Conservation (phyloP, 2,329 filamentous ascomycete genomes). For the Colletotrichum agaves region DNA sequence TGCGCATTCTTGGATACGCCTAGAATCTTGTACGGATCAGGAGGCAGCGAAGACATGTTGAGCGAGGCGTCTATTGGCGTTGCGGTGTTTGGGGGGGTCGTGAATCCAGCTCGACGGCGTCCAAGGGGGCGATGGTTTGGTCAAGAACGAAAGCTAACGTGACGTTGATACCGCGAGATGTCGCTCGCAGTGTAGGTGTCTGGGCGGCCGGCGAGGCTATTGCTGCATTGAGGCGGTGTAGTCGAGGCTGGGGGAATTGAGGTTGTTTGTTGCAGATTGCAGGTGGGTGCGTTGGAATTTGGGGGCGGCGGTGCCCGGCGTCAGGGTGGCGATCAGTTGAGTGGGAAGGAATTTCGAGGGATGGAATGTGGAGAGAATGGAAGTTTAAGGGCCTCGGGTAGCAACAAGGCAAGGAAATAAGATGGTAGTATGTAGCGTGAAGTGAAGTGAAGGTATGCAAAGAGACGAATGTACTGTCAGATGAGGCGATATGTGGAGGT, state of each 20-base stretch:
- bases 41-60: conserved; percentile 63
- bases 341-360: conserved; percentile 17
- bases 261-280: background rate
- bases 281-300: conserved; percentile 12
- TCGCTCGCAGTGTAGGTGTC: conserved; percentile 28
- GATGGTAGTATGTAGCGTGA: conserved; percentile 34
- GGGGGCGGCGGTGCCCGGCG: conserved; percentile 24
- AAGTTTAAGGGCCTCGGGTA: conserved; percentile 9
- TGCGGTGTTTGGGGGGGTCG: conserved; percentile 20
- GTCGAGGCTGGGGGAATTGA: conserved; percentile 13
- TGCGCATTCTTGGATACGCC: conserved; percentile 79
- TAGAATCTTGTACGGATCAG: conserved; percentile 84
- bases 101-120: conserved; percentile 36
- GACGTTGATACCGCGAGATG: conserved; percentile 18
- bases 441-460: conserved; percentile 35
- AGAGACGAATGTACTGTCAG: conserved; percentile 2
- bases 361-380: conserved; percentile 32
- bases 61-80: conserved; percentile 7
- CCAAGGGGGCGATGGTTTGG: background rate
- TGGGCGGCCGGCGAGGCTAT: conserved; percentile 31
- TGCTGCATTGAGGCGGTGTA: conserved; percentile 37
- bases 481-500: background rate
- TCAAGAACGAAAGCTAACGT: conserved; percentile 4
- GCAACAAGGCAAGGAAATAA: conserved; percentile 11
- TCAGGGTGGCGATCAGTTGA: conserved; percentile 10